Base-by-base conservation (phyloP, 2,329 filamentous ascomycete genomes). In the Colletotrichum kahawae region DNA sequence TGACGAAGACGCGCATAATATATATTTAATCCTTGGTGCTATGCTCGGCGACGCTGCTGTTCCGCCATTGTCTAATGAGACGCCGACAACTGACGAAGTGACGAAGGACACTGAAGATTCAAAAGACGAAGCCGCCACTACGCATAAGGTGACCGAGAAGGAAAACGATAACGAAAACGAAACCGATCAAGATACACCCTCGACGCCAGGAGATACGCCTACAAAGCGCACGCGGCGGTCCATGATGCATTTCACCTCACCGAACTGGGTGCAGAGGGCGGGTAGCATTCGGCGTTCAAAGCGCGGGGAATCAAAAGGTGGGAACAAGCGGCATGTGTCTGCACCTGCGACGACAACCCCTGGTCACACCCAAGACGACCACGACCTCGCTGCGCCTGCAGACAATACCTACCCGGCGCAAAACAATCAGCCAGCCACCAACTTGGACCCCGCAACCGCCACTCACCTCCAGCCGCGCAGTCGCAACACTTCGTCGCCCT, bases 231-330 rank as follows among this genome's bases (percentile, higher is more conserved):
- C 88, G 14, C 87, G 85, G 69, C 87, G 89, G 74, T 92, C 91
- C 18, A 84, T 90, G 18, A 89, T 91, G 86, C 90, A 91, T 70
- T 90, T 93, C 75, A 86, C 86, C 75, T 90, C 91, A 2, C 87
- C 91, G 18, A 88, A 84, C 65, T 92, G 91, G 90, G 89, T 92
- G 76, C 84, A 89, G 38, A 89, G 85, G 80, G 86, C 88, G 10
- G 88, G 90, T 70, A 93, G 91, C 82, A 80, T 92, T 68, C 88
- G 90, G 64, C 88, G 88, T 27, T 83, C 87, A 34, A 92, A 91
- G 82, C 87, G 88, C 75, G 86, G 85, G 74, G 83, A 87, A 68
- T 81, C 83, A 29, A 84, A 82, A 78, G 82, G 79, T 77, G 84
- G 83, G 78, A 85, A 84, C 77, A 88, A 86, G 81, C 89, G 90